These are phyloP conservation scores for Phoenix roebelenii DNA, from an alignment of 176 grass and related monocot species.

Conservation along the genomic window DNA sequence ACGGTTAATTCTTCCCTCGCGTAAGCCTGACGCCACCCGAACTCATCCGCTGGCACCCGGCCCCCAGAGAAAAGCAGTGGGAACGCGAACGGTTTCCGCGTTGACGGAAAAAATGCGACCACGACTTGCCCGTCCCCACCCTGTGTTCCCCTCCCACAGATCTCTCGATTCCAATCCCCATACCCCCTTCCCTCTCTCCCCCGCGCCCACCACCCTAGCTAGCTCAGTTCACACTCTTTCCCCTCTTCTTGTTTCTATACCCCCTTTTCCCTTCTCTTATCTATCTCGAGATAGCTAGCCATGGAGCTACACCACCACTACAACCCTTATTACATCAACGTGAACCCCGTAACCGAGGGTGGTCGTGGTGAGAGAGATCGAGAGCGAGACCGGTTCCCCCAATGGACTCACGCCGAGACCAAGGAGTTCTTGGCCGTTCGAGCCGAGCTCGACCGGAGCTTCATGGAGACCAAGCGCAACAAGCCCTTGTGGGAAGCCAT, in stretches of 20 bases:
- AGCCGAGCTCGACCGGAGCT: conserved; percentile 61
- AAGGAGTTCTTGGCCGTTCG: conserved; percentile 65
- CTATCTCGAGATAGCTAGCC: not conserved
- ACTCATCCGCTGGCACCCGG: not conserved
- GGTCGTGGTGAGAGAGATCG: not conserved
- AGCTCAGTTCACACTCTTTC: not conserved
- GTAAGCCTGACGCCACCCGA: no score
- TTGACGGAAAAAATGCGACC: conserved; percentile 50
- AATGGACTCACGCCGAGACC: conserved; percentile 84
- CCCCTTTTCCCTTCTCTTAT: not conserved
- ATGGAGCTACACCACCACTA: conserved; percentile 69
- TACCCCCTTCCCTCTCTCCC: not conserved
- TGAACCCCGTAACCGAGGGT: conserved; percentile 21
- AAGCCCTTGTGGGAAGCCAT: conserved; percentile 89
- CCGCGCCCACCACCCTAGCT: not conserved
- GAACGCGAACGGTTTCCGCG: conserved; percentile 82
- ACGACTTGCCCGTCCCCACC: not conserved
- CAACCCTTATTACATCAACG: conserved; percentile 41
- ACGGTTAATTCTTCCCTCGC: no score
- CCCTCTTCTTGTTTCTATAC: conserved; percentile 4
- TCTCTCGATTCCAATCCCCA: not conserved
- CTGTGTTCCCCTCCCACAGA: not conserved
- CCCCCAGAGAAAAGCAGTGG: conserved; percentile 35
- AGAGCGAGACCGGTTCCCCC: conserved; percentile 69
- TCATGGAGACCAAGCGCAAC: conserved; percentile 94